phyloP scores from a whole-genome alignment of 108 stramenopile species.

The Aurantiochytrium sp. region DNA sequence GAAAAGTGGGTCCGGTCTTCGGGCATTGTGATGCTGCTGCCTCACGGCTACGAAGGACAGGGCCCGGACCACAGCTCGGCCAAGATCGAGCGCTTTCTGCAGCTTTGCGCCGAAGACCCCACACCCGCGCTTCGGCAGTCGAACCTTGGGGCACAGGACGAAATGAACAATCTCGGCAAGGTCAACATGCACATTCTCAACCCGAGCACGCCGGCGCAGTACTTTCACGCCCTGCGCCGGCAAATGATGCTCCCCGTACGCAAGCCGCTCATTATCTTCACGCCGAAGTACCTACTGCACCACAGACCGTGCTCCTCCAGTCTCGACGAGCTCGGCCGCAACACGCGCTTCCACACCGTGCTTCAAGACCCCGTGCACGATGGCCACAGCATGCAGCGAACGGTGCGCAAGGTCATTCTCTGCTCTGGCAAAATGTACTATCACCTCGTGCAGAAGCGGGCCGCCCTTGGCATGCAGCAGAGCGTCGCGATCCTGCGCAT shows the following conservation, averaged over 20 bases:
- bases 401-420: slow-evolving; percentile 81
- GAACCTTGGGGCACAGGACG: not conserved
- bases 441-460: slow-evolving; percentile 83
- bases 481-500: slow-evolving; percentile 70
- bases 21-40: slow-evolving; percentile 87
- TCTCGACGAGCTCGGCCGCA: slow-evolving; percentile 87
- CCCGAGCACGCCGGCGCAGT: slow-evolving; percentile 78
- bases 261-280: slow-evolving; percentile 91
- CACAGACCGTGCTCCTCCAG: slow-evolving; percentile 76
- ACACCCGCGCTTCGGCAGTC: slow-evolving; percentile 73
- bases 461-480: slow-evolving; percentile 50
- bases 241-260: slow-evolving; percentile 98
- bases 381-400: slow-evolving; percentile 30
- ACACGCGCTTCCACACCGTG: slow-evolving; percentile 80
- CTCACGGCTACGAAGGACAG: slow-evolving; percentile 97
- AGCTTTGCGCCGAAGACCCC: slow-evolving; percentile 84
- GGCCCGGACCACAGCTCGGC: slow-evolving; percentile 97
- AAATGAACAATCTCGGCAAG: not conserved
- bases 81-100: slow-evolving; percentile 93
- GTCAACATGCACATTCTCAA: not conserved
- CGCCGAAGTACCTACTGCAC: slow-evolving; percentile 93
- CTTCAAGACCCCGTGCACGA: slow-evolving; percentile 60
- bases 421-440: slow-evolving; percentile 96
- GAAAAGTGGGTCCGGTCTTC: slow-evolving; percentile 97
- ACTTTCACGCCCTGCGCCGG: slow-evolving; percentile 95